These are phyloP conservation scores for Pichia sp. DNA, from an alignment of 1,139 yeast genomes.

Conservation along the genomic window DNA sequence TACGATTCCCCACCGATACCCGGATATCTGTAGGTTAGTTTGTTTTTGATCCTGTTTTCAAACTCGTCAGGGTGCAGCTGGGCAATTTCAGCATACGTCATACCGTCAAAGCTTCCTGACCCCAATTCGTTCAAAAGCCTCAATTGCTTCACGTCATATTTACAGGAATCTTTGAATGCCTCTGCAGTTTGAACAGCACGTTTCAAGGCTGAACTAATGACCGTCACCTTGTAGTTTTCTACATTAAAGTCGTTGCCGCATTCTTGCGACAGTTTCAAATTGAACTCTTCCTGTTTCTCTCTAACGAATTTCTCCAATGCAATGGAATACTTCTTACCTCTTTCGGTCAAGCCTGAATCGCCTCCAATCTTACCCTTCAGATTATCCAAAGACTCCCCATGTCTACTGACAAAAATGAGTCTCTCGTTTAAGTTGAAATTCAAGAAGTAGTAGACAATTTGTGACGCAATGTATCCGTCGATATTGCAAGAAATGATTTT, in stretches of 20 bases:
- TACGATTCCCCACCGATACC: conserved; percentile 98
- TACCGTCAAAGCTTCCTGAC: conserved; percentile 87
- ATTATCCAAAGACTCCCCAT: conserved; percentile 88
- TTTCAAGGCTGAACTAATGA: conserved; percentile 86
- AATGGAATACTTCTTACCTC: conserved; percentile 71
- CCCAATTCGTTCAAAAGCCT: conserved; percentile 91
- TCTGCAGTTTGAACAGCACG: conserved; percentile 78
- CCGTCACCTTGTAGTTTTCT: conserved; percentile 62
- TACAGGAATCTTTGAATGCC: conserved; percentile 59
- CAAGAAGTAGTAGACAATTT: conserved; percentile 81
- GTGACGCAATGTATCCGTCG: conserved; percentile 90
- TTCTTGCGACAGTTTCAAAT: conserved; percentile 35
- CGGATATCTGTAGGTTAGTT: conserved; percentile 82
- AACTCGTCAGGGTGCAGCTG: conserved; percentile 71
- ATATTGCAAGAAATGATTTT: conserved; percentile 89
- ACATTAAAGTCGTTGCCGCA: conserved; percentile 26
- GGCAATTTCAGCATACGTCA: conserved; percentile 84
- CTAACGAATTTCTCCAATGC: conserved; percentile 74
- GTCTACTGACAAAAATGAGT: conserved; percentile 93
- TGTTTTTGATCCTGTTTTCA: conserved; percentile 67
- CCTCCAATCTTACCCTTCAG: conserved; percentile 89
- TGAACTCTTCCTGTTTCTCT: conserved; percentile 64
- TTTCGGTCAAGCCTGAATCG: conserved; percentile 71
- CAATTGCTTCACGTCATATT: conserved; percentile 81
- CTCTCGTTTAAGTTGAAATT: conserved; percentile 88